phyloP scores from a whole-genome alignment of 805 yeast species.

The Candida qinlingensis region DNA sequence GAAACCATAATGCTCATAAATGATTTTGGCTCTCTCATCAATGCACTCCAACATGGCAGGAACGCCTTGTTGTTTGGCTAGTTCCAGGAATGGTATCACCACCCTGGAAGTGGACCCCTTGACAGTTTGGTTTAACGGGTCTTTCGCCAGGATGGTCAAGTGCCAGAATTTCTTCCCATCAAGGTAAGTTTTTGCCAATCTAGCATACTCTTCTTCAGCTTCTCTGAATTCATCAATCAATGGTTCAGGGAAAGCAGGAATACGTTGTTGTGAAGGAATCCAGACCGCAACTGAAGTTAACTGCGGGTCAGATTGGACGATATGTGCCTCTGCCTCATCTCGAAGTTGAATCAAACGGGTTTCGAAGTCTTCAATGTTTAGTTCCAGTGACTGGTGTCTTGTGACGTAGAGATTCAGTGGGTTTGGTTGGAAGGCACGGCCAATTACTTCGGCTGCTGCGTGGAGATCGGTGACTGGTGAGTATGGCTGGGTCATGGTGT shows the following conservation, averaged over 20 bases:
- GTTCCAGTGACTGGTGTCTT: slow-evolving; percentile 8
- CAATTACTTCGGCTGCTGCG: slow-evolving; percentile 14
- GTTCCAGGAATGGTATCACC: slow-evolving; percentile 10
- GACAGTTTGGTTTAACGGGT: slow-evolving; percentile 1
- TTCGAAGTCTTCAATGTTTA: slow-evolving; percentile 12
- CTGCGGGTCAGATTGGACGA: slow-evolving; percentile 10
- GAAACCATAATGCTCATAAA: slow-evolving; percentile 13
- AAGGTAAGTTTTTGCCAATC: slow-evolving; percentile 3
- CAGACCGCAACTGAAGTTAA: slow-evolving; percentile 15
- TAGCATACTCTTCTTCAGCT: slow-evolving; percentile 4
- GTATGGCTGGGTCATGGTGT: background rate
- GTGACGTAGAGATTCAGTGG: slow-evolving; percentile 15
- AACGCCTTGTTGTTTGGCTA: slow-evolving; percentile 3
- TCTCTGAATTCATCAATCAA: slow-evolving; percentile 2
- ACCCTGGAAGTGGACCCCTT: slow-evolving; percentile 10
- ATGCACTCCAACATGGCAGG: slow-evolving; percentile 13
- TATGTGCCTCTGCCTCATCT: slow-evolving; percentile 8
- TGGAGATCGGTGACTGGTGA: slow-evolving; percentile 7
- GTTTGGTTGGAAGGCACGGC: slow-evolving; percentile 19
- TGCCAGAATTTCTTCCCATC: slow-evolving; percentile 8
- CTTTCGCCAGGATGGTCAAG: slow-evolving; percentile 8
- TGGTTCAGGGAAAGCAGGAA: slow-evolving; percentile 6
- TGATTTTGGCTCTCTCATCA: slow-evolving; percentile 10
- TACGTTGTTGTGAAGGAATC: slow-evolving; percentile 16
- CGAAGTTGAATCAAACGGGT: slow-evolving; percentile 13